Percentiles rank a stretch among this genome's conserved stretches.
These are phyloP conservation scores for Xerocomus nothofagi DNA, from an alignment of 1,284 basidiomycete species.

Conservation along the genomic window DNA sequence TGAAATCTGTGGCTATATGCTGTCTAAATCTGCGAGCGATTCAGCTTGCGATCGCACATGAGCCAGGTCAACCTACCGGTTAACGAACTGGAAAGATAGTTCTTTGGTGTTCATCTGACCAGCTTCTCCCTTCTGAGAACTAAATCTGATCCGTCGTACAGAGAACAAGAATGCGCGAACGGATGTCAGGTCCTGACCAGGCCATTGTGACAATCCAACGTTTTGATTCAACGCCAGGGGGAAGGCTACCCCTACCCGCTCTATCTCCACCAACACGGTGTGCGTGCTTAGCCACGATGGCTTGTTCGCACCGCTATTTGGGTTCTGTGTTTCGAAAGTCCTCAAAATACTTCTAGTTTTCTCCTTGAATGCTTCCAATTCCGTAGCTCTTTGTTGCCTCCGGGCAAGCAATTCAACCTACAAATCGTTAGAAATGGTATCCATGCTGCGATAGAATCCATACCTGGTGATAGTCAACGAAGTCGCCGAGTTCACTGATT, in stretches of 20 bases:
- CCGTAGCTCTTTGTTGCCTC: conserved; percentile 69
- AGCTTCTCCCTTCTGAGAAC: conserved; percentile 72
- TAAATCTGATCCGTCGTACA: conserved; percentile 72
- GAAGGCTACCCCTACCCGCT: conserved; percentile 82
- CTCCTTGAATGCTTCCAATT: conserved; percentile 81
- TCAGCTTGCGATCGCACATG: conserved; percentile 10
- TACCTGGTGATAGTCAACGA: conserved; percentile 81
- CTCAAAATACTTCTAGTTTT: conserved; percentile 71
- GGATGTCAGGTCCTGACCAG: conserved; percentile 41
- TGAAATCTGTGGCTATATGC: conserved; percentile 66
- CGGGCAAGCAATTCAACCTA: conserved; percentile 74
- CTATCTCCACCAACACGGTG: conserved; percentile 62
- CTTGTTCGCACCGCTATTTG: conserved; percentile 41
- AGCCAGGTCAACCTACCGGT: conserved; percentile 48
- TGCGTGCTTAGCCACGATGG: conserved; percentile 67
- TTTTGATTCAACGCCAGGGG: conserved; percentile 64
- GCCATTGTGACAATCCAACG: conserved; percentile 46
- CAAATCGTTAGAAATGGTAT: conserved; percentile 13
- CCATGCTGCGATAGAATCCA: neutral
- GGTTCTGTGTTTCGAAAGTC: conserved; percentile 66
- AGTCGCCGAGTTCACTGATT: conserved; percentile 84
- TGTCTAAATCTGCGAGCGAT: conserved; percentile 67
- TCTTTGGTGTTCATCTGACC: conserved; percentile 72
- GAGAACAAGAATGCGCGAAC: conserved; percentile 84
- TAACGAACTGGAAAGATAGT: conserved; percentile 83